Percentiles rank a stretch among this genome's conserved stretches.
phyloP scores from a whole-genome alignment of 2,329 filamentous ascomycete species.

The Colletotrichum sansevieriae region DNA sequence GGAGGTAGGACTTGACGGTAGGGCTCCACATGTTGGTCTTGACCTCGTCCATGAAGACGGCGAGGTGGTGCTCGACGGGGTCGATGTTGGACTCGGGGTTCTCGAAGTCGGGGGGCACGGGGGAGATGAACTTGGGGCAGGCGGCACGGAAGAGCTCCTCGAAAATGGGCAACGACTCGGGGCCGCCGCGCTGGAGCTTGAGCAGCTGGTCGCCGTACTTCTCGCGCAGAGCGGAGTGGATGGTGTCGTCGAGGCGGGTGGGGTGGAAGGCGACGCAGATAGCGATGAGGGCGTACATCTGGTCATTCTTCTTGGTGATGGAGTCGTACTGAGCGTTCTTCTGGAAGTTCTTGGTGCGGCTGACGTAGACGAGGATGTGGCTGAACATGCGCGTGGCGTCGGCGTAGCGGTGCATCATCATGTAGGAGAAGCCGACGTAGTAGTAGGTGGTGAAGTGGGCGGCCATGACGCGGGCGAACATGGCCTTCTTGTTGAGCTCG shows the following conservation, averaged over 20 bases:
- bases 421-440: slow-evolving; percentile 99
- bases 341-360: slow-evolving; percentile 99
- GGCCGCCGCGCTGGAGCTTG: slow-evolving; percentile 95
- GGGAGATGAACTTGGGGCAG: slow-evolving; percentile 99
- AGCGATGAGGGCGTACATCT: slow-evolving; percentile 99
- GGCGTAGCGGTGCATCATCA: slow-evolving; percentile 99
- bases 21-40: slow-evolving; percentile 99
- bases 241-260: slow-evolving; percentile 96
- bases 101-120: slow-evolving; percentile 96
- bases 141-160: slow-evolving; percentile 97
- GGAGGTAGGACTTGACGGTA: slow-evolving; percentile 97
- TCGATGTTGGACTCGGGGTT: slow-evolving; percentile 96
- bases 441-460: slow-evolving; percentile 99
- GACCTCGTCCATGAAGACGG: slow-evolving; percentile 99
- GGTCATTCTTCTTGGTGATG: slow-evolving; percentile 99
- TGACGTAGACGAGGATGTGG: slow-evolving; percentile 99
- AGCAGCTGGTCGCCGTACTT: slow-evolving; percentile 99
- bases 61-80: slow-evolving; percentile 95
- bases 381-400: slow-evolving; percentile 99
- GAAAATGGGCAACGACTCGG: slow-evolving; percentile 94
- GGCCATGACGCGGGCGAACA: slow-evolving; percentile 99
- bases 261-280: slow-evolving; percentile 99
- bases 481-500: slow-evolving; percentile 99
- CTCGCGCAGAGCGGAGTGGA: slow-evolving; percentile 96
- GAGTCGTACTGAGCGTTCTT: slow-evolving; percentile 99